Conservation (phyloP, 2,329 filamentous ascomycete genomes). For the Penicillium sp. region DNA sequence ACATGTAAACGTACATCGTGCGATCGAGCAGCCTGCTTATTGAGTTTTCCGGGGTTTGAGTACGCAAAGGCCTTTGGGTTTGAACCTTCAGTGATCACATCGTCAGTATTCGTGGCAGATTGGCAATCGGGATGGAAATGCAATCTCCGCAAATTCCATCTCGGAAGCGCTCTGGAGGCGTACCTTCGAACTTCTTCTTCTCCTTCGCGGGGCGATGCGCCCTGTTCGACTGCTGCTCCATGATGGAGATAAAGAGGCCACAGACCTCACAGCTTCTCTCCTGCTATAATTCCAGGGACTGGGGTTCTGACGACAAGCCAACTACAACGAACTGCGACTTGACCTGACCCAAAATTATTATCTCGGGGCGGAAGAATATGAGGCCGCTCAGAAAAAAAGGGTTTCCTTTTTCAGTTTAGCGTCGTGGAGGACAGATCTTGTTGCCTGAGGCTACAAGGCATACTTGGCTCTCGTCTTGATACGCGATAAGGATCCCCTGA, state of each 20-base stretch:
- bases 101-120: slow-evolving; percentile 12
- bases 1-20: slow-evolving; percentile 52
- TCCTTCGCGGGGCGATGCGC: slow-evolving; percentile 86
- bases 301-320: slow-evolving; percentile 20
- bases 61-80: slow-evolving; percentile 93
- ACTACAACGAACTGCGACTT: slow-evolving; percentile 17
- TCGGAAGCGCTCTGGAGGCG: slow-evolving; percentile 33
- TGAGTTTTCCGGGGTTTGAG: slow-evolving; percentile 77
- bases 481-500: slow-evolving; percentile 19
- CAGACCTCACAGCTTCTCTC: slow-evolving; percentile 31
- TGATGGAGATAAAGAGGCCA: slow-evolving; percentile 48
- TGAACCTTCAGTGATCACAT: slow-evolving; percentile 54
- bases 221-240: slow-evolving; percentile 83
- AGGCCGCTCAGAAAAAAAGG: slow-evolving; percentile 23
- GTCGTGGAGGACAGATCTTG: not conserved
- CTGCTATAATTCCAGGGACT: slow-evolving; percentile 22
- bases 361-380: slow-evolving; percentile 37
- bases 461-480: not conserved
- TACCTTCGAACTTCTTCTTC: slow-evolving; percentile 75
- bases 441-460: slow-evolving; percentile 21
- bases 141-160: slow-evolving; percentile 19
- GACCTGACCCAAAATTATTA: slow-evolving; percentile 39
- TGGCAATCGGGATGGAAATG: slow-evolving; percentile 5
- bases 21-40: slow-evolving; percentile 64
- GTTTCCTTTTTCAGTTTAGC: slow-evolving; percentile 16